Conservation (phyloP, 148 eudicot species). For the Amaranthus hypochondriacus region DNA sequence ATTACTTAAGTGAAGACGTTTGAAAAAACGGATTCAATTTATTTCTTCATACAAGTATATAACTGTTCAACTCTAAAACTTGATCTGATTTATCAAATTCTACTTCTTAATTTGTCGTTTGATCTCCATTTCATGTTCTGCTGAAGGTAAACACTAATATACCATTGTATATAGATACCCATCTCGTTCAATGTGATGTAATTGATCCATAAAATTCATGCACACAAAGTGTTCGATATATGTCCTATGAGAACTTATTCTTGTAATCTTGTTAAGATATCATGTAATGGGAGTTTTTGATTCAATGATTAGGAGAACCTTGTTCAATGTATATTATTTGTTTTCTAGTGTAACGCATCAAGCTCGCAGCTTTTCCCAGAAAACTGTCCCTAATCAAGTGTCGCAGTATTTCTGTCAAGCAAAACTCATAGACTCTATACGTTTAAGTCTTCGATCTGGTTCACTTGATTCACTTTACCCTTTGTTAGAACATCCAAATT, state of each 20-base stretch:
- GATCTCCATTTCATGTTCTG: no score
- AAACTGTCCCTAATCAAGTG: constrained; percentile 41
- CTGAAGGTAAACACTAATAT: constrained; percentile 1
- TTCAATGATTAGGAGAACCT: constrained; percentile 28
- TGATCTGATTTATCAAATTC: no score
- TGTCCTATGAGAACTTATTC: constrained; percentile 18
- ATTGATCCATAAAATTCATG: constrained; percentile 14
- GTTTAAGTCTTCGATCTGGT: constrained; percentile 53
- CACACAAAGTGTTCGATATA: constrained; percentile 48
- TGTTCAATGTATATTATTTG: constrained; percentile 21
- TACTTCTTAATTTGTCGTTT: no score
- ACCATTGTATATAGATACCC: not conserved
- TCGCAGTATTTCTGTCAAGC: constrained; percentile 67
- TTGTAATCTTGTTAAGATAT: not conserved
- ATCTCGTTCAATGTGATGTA: not conserved
- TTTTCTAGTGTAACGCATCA: constrained; percentile 23
- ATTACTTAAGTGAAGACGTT: no score
- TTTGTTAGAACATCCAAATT: constrained; percentile 43
- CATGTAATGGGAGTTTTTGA: not conserved
- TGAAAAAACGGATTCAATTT: no score
- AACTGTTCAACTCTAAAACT: no score
- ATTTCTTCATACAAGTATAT: no score
- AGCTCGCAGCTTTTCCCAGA: constrained; percentile 38
- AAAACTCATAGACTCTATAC: constrained; percentile 68
- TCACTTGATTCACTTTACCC: constrained; percentile 39